Conservation (phyloP, 2,329 filamentous ascomycete species). For the Penicillium freii region DNA sequence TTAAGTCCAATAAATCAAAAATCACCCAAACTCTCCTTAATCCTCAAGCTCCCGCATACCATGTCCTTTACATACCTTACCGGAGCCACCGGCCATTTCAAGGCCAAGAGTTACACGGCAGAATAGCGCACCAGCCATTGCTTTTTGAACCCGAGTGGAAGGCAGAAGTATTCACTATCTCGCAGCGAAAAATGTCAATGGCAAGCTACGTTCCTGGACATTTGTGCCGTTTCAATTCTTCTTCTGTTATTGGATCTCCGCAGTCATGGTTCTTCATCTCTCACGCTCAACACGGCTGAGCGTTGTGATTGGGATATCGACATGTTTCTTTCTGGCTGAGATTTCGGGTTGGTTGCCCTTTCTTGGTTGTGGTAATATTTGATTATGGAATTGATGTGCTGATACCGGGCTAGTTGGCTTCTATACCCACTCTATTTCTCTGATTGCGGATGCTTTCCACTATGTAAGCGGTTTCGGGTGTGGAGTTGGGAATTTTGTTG, state of each 20-base stretch:
- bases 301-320: slow-evolving; percentile 33
- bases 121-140: slow-evolving; percentile 5
- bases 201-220: background rate
- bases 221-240: background rate
- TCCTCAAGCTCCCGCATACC: slow-evolving; percentile 5
- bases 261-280: slow-evolving; percentile 26
- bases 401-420: slow-evolving; percentile 55
- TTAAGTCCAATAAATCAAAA: too few species aligned
- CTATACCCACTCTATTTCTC: slow-evolving; percentile 67
- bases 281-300: slow-evolving; percentile 32
- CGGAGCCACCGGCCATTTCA: background rate
- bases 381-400: background rate
- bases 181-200: background rate
- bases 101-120: slow-evolving; percentile 14
- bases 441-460: slow-evolving; percentile 76
- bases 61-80: slow-evolving; percentile 9
- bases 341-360: slow-evolving; percentile 27
- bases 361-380: background rate
- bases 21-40: background rate
- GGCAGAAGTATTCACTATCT: background rate
- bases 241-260: background rate
- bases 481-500: background rate
- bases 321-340: slow-evolving; percentile 33
- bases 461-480: slow-evolving; percentile 54
- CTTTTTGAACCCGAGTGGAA: slow-evolving; percentile 3